These are phyloP conservation scores for Neohortaea acidophila DNA, from an alignment of 495 filamentous ascomycete genomes.

Conservation along the genomic window DNA sequence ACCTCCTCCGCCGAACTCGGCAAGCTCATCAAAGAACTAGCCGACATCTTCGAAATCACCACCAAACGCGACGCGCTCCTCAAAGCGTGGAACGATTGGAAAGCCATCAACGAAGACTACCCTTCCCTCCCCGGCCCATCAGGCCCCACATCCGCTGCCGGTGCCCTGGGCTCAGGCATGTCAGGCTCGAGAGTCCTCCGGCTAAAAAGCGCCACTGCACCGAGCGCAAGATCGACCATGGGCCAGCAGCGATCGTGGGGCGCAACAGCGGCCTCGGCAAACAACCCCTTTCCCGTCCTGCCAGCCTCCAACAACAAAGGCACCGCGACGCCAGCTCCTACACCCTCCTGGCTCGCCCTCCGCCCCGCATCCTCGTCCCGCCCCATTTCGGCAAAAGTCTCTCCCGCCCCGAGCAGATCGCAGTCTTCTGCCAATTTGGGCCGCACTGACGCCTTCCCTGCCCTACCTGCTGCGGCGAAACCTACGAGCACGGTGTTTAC, in stretches of 20 bases:
- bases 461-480: conserved; percentile 62
- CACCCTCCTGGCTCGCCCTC: conserved; percentile 31
- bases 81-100: conserved; percentile 85
- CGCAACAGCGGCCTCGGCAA: conserved; percentile 19
- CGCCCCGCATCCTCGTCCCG: conserved; percentile 17
- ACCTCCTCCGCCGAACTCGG: conserved; percentile 62
- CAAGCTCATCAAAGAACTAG: conserved; percentile 79
- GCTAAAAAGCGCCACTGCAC: conserved; percentile 62
- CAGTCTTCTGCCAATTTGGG: conserved; percentile 19
- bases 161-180: conserved; percentile 31
- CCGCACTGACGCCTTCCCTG: conserved; percentile 53
- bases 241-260: conserved; percentile 37
- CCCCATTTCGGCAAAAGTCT: conserved; percentile 8
- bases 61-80: conserved; percentile 54
- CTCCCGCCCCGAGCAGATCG: conserved; percentile 20
- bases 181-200: conserved; percentile 48
- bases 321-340: conserved; percentile 22
- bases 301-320: background rate
- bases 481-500: conserved; percentile 55
- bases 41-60: conserved; percentile 80
- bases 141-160: conserved; percentile 35
- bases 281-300: conserved; percentile 15
- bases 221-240: conserved; percentile 49
- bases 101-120: conserved; percentile 90
- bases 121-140: conserved; percentile 65